Conservation (phyloP, 2,329 filamentous ascomycete genomes). For the Tolypocladium endophyticum region DNA sequence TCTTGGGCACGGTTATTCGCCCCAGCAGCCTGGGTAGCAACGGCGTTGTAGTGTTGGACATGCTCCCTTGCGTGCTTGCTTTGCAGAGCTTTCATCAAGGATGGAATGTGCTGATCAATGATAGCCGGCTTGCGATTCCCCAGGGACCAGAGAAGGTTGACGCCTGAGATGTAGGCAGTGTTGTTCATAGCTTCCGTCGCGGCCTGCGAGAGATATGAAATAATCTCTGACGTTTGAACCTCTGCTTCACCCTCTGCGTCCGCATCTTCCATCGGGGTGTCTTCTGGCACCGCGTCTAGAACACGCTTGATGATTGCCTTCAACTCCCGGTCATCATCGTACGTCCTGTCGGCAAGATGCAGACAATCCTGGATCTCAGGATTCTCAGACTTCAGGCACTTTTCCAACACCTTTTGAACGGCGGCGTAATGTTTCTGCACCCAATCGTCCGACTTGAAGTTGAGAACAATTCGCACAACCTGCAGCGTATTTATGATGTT, state of each 20-base stretch:
- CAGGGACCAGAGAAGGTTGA: slow-evolving; percentile 90
- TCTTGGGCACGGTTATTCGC: slow-evolving; percentile 36
- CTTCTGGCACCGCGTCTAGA: slow-evolving; percentile 80
- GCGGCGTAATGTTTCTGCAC: slow-evolving; percentile 65
- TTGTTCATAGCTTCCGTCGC: slow-evolving; percentile 80
- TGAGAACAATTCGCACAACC: slow-evolving; percentile 80
- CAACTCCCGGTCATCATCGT: slow-evolving; percentile 59
- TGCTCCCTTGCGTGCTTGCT: slow-evolving; percentile 89
- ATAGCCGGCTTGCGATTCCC: slow-evolving; percentile 75
- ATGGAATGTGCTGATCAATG: slow-evolving; percentile 79
- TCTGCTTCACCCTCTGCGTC: slow-evolving; percentile 81
- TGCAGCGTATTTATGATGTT: slow-evolving; percentile 91
- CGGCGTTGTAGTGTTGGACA: slow-evolving; percentile 61
- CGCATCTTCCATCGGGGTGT: slow-evolving; percentile 58
- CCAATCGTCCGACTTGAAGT: slow-evolving; percentile 85
- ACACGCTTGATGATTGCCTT: slow-evolving; percentile 70
- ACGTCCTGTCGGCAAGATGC: slow-evolving; percentile 60
- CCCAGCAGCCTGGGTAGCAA: slow-evolving; percentile 39
- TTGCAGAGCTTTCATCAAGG: slow-evolving; percentile 88
- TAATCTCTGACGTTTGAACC: slow-evolving; percentile 74
- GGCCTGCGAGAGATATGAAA: slow-evolving; percentile 72
- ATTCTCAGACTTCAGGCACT: slow-evolving; percentile 77
- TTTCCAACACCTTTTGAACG: slow-evolving; percentile 83
- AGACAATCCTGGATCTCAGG: slow-evolving; percentile 90
- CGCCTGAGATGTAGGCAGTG: slow-evolving; percentile 72